These are phyloP conservation scores for Plasmodium inui DNA, from an alignment of 169 alveolate genomes.

Conservation along the genomic window DNA sequence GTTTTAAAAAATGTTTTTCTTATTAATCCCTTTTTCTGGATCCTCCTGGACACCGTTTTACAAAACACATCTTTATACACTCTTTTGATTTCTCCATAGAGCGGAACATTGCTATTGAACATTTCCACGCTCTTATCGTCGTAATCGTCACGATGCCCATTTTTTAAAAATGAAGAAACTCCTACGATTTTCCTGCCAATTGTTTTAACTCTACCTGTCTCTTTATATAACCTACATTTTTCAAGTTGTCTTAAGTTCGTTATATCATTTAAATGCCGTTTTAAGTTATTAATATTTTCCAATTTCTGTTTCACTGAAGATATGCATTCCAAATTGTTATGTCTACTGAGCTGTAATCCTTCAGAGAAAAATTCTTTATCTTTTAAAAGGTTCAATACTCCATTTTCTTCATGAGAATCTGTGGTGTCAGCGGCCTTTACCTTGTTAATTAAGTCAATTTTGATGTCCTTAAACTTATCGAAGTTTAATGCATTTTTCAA, in stretches of 20 bases:
- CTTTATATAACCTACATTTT: slow-evolving; percentile 7
- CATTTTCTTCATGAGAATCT: slow-evolving; percentile 67
- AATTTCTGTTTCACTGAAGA: slow-evolving; percentile 34
- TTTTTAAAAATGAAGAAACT: slow-evolving; percentile 19
- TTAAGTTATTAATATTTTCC: slow-evolving; percentile 44
- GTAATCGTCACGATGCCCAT: slow-evolving; percentile 11
- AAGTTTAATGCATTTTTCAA: slow-evolving; percentile 69
- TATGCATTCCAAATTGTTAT: slow-evolving; percentile 7
- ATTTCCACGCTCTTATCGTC: background rate
- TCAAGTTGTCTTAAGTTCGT: slow-evolving; percentile 29
- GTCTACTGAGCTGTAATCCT: background rate
- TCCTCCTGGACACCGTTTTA: slow-evolving; percentile 50
- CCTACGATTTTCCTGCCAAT: background rate
- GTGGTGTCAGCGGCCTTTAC: slow-evolving; percentile 25
- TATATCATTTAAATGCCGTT: slow-evolving; percentile 28
- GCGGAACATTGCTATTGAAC: slow-evolving; percentile 11
- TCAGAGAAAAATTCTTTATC: slow-evolving; percentile 40
- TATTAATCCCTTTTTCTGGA: slow-evolving; percentile 31
- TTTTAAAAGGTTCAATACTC: slow-evolving; percentile 59
- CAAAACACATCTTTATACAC: background rate
- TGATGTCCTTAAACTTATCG: slow-evolving; percentile 60
- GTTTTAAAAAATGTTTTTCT: slow-evolving; percentile 21
- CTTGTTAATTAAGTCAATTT: slow-evolving; percentile 59
- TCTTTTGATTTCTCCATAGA: background rate
- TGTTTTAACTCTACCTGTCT: background rate